Evolutionary conservation across 2,329 filamentous ascomycete genomes (phyloP).

Genomic region (Ophiostoma quercus): DNA sequence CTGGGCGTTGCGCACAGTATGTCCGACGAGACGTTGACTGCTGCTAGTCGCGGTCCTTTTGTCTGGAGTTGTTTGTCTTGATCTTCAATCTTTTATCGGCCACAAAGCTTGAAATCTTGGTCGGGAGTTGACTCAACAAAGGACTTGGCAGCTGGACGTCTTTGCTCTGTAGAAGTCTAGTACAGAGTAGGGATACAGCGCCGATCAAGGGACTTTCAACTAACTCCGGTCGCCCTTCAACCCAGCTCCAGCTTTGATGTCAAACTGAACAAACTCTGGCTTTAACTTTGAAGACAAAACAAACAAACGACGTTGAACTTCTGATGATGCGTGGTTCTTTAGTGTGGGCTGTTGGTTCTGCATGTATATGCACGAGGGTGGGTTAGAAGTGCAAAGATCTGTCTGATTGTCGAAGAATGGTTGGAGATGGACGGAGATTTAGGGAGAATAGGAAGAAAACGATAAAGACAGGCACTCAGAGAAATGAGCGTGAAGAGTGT

Average conservation of each 20-base stretch:
- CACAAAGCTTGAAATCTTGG: background rate
- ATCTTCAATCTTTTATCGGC: background rate
- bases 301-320: background rate
- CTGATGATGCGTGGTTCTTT: background rate
- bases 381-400: background rate
- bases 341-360: background rate
- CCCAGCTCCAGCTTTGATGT: background rate
- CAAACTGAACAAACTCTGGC: too few relatives aligned
- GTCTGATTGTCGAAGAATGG: too few relatives aligned
- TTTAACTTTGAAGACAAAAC: background rate
- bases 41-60: background rate
- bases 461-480: background rate
- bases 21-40: background rate
- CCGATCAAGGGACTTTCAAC: background rate
- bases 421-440: too few relatives aligned
- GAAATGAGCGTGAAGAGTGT: background rate
- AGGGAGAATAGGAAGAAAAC: background rate
- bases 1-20: background rate
- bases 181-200: background rate
- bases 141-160: background rate
- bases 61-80: background rate
- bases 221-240: background rate
- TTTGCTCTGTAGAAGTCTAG: background rate
- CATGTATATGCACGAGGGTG: conserved; percentile 2
- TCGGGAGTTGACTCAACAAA: background rate